A percentile compares a stretch with the other conserved stretches of the same genome.
These are phyloP conservation scores for Diplodia mutila DNA, from an alignment of 2,329 filamentous ascomycete genomes.

Conservation along the genomic window DNA sequence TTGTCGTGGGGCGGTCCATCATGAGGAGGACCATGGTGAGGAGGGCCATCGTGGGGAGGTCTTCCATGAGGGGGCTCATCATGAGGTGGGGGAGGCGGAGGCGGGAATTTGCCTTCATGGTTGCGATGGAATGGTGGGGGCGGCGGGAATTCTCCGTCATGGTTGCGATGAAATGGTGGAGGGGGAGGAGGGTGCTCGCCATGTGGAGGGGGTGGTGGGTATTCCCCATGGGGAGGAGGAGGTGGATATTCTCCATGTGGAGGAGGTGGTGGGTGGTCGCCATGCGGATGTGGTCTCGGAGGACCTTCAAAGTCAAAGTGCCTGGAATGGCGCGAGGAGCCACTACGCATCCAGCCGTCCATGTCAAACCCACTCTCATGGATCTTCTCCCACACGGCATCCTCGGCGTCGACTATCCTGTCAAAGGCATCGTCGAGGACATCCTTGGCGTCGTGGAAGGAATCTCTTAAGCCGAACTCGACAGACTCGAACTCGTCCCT, in stretches of 20 bases:
- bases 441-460: conserved; percentile 37
- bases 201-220: conserved; percentile 23
- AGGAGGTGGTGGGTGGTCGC: conserved; percentile 36
- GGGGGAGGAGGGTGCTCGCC: conserved; percentile 24
- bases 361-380: conserved; percentile 51
- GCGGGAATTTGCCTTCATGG: conserved; percentile 25
- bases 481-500: conserved; percentile 29
- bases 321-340: conserved; percentile 29
- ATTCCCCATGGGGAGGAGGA: conserved; percentile 34
- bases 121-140: conserved; percentile 26
- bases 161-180: conserved; percentile 23
- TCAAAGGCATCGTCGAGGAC: conserved; percentile 50
- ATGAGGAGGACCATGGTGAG: conserved; percentile 22
- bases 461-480: conserved; percentile 26
- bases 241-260: conserved; percentile 40
- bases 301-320: conserved; percentile 5
- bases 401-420: conserved; percentile 43
- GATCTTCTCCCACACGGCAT: conserved; percentile 46
- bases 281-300: conserved; percentile 26
- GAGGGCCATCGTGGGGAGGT: conserved; percentile 26
- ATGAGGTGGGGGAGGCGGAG: conserved; percentile 29
- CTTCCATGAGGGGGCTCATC: conserved; percentile 32
- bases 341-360: conserved; percentile 51
- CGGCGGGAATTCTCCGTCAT: conserved; percentile 23
- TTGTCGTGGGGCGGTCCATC: conserved; percentile 29